phyloP scores from a whole-genome alignment of 305 asterid genomes.

The Fraxinus platypoda region DNA sequence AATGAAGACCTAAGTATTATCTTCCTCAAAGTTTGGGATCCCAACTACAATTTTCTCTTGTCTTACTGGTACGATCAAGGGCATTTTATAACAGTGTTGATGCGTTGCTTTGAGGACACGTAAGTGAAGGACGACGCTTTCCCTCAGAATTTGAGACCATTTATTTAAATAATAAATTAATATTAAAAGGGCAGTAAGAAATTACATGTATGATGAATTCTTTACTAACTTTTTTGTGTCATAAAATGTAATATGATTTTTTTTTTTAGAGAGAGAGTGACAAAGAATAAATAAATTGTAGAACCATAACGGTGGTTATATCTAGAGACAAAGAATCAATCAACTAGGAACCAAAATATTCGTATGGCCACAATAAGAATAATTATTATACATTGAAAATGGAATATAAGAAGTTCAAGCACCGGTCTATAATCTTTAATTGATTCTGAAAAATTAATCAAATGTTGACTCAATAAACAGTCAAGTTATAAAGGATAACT shows the following conservation, averaged over 20 bases:
- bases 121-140: neutral
- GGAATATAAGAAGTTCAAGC: neutral
- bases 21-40: neutral
- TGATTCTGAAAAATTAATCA: neutral
- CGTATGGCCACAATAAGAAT: neutral
- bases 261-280: neutral
- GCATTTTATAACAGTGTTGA: conserved; percentile 5
- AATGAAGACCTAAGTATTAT: neutral
- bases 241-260: neutral
- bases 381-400: neutral
- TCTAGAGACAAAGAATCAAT: neutral
- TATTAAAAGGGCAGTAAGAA: neutral
- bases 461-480: neutral
- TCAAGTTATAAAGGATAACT: neutral
- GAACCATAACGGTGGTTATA: neutral
- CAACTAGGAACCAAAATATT: neutral
- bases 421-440: neutral
- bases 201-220: neutral
- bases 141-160: neutral
- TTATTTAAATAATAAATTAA: neutral
- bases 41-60: neutral
- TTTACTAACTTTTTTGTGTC: too few relatives aligned
- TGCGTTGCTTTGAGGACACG: conserved; percentile 32
- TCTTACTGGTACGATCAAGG: neutral
- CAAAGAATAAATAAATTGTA: neutral